Evolutionary conservation across 1,284 basidiomycete genomes (phyloP), one percentile per base, ranked within the genome.

Genomic region (Sanguinoderma infundibulare): DNA sequence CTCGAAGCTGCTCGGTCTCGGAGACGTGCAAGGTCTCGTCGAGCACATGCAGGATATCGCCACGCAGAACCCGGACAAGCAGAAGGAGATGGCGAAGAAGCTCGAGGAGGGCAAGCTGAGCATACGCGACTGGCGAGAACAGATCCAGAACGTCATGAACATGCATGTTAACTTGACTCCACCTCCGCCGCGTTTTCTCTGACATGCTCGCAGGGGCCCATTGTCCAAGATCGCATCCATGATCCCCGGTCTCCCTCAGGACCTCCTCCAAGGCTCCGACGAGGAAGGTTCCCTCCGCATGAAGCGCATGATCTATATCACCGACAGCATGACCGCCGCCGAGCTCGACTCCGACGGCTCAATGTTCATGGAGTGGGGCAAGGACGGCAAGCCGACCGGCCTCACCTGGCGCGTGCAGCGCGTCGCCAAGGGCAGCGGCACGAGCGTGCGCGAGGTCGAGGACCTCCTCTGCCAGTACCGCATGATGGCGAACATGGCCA

Each of bases 251-350:
- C 86, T 99, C 69, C 92, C 95, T 17, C 91, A 93, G 66, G 94
- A 95, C 42, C 82, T 99, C 73, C 83, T 98, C 59, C 89, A 91
- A 72, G 96, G 94, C 40, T 91, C 91, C 32, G 94, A 95, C 72
- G 96, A 98, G 73, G 97, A 98, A 72, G 95, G 94, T 38, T 90
- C 92, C 1, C 77, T 87, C 67, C 90, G 94, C 62, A 91, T 99
- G 88, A 98, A 98, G 79, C 90, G 96, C 64, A 96, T 99, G 94
- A 93, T 98, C 67, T 99, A 93, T 80, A 98, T 99, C 73, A 98
- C 95, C 24, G 97, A 99, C 77, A 95, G 94, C 71, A 99, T 99
- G 97, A 94, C 95, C 42, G 86, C 90, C 17, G 80, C 81, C 58
- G 98, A 99, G 77, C 87, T 99, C 59, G 96, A 99, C 78, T 97